Conservation (phyloP, 163 green algal species). For the Volvox carteri region DNA sequence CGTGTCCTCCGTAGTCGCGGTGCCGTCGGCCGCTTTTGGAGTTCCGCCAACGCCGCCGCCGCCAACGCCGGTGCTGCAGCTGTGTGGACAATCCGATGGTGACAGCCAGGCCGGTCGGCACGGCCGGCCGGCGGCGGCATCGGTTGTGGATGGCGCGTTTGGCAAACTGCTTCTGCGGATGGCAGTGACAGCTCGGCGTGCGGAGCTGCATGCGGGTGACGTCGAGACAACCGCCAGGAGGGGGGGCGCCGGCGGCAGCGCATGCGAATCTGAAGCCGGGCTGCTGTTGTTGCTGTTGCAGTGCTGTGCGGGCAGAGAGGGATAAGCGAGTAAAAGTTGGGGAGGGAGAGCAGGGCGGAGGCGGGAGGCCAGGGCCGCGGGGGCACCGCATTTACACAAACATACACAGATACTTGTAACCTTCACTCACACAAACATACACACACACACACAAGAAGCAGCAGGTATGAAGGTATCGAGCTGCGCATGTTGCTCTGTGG, state of each 20-base stretch:
- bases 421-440: too few relatives aligned
- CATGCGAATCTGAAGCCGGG: not conserved
- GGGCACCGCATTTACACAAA: too few relatives aligned
- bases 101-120: not conserved
- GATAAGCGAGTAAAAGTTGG: too few relatives aligned
- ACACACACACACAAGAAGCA: too few relatives aligned
- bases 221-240: conserved; percentile 4
- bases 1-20: not conserved
- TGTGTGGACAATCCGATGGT: too few relatives aligned
- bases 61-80: too few relatives aligned
- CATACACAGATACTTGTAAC: too few relatives aligned
- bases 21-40: not conserved
- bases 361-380: too few relatives aligned
- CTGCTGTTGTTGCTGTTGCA: conserved; percentile 11
- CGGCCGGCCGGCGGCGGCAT: not conserved
- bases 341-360: too few relatives aligned
- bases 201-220: not conserved
- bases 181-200: not conserved
- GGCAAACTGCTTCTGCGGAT: conserved; percentile 14
- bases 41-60: too few relatives aligned
- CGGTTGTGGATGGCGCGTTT: not conserved
- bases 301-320: conserved; percentile 22
- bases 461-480: too few relatives aligned
- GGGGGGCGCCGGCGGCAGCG: not conserved
- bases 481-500: too few relatives aligned